These are phyloP conservation scores for Pichia manshurica DNA, from an alignment of 805 yeast species.

Conservation along the genomic window DNA sequence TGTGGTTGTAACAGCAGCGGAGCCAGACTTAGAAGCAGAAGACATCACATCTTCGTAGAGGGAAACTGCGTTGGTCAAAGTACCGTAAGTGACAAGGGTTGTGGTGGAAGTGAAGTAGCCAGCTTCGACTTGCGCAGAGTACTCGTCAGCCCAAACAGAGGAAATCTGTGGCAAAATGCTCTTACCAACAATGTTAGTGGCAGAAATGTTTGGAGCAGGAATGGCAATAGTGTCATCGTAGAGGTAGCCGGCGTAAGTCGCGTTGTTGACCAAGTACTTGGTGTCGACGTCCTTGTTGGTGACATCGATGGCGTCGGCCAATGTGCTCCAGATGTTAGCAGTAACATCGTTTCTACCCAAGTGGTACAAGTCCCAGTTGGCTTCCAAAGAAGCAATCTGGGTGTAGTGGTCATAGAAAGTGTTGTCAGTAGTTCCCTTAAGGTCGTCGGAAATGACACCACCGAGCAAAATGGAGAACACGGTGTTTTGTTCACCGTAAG, in stretches of 20 bases:
- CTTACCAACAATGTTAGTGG: constrained; percentile 31
- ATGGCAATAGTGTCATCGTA: constrained; percentile 24
- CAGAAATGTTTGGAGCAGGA: constrained; percentile 36
- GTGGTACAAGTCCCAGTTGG: constrained; percentile 44
- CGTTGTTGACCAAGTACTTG: constrained; percentile 30
- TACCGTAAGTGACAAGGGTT: constrained; percentile 23
- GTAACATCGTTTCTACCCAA: constrained; percentile 47
- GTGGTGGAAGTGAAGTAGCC: constrained; percentile 31
- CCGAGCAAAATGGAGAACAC: constrained; percentile 44
- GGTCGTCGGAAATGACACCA: constrained; percentile 38
- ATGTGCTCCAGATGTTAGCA: constrained; percentile 42
- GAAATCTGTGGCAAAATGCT: constrained; percentile 29
- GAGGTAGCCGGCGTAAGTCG: constrained; percentile 31
- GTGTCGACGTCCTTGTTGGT: constrained; percentile 31
- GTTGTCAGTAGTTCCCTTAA: constrained; percentile 39
- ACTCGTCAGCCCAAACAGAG: constrained; percentile 30
- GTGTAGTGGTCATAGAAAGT: constrained; percentile 51
- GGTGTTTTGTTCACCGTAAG: constrained; percentile 38
- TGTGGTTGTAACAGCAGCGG: constrained; percentile 6
- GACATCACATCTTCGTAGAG: neutral
- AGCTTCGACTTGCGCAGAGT: constrained; percentile 23
- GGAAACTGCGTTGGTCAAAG: constrained; percentile 14
- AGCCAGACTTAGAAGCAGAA: neutral
- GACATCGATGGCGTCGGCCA: constrained; percentile 34
- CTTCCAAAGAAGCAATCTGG: constrained; percentile 42